These are phyloP conservation scores for Mrakia blollopis DNA, from an alignment of 768 basidiomycete species.

Conservation along the genomic window DNA sequence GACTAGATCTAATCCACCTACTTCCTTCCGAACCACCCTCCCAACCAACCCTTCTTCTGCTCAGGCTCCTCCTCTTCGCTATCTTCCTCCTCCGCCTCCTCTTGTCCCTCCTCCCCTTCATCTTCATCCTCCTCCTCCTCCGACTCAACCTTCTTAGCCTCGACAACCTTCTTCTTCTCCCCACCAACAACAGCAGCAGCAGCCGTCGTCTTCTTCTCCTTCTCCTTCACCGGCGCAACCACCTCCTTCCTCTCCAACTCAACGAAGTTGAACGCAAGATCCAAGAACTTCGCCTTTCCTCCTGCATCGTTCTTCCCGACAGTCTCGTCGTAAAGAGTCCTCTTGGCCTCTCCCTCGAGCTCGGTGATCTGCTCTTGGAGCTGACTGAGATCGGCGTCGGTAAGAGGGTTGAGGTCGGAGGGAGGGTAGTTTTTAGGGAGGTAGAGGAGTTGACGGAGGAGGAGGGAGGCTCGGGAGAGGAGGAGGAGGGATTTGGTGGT, in stretches of 20 bases:
- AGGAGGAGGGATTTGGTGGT: constrained; percentile 69
- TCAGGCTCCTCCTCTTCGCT: background rate
- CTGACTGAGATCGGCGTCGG: constrained; percentile 47
- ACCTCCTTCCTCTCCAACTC: constrained; percentile 7
- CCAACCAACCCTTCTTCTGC: constrained; percentile 20
- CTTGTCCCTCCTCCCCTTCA: constrained; percentile 7
- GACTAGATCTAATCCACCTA: background rate
- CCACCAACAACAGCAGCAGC: background rate
- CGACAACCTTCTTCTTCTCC: background rate
- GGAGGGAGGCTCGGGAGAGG: constrained; percentile 63
- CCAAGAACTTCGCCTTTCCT: background rate
- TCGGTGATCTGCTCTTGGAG: constrained; percentile 55
- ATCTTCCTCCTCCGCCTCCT: constrained; percentile 11
- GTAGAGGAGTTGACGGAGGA: constrained; percentile 65
- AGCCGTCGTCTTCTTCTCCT: no score
- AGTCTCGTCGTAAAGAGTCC: background rate
- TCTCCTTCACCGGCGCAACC: background rate
- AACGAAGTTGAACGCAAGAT: constrained; percentile 19
- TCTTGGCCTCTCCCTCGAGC: constrained; percentile 55
- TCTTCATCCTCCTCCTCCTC: background rate
- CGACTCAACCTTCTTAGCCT: background rate
- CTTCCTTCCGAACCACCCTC: constrained; percentile 25
- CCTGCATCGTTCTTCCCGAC: background rate
- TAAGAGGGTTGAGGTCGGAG: constrained; percentile 55
- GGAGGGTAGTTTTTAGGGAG: constrained; percentile 50